Evolutionary conservation across 192 early-diverging fungal species (phyloP), one percentile per base, ranked within the genome.

Genomic region (Gorgonomyces haynaldii): DNA sequence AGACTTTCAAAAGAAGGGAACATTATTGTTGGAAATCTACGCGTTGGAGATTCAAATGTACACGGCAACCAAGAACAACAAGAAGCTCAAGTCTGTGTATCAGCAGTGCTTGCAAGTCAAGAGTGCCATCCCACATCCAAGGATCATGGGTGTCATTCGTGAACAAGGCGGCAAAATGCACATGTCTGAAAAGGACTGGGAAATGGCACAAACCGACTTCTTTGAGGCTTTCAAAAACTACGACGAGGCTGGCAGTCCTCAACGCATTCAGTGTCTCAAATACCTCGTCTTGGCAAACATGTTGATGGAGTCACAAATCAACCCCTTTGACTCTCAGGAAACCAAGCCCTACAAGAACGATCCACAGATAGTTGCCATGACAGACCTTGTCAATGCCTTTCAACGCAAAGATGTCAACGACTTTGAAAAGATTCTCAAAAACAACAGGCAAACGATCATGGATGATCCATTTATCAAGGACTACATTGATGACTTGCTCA

Each of bases 121-220:
- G 62, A 91, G 87, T 4, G 94, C 91, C 6, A 94, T 98, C 30
- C 88, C 94, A 3, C 90, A 92, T 55, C 94, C 94, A 34, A 72
- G 88, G 19, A 89, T 94, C 66, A 91, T 94, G 89, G 92, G 67
- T 27, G 81, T 92, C 20, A 95, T 98, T 59, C 81, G 86, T 36
- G 91, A 95, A 70, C 93, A 88, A 57, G 94, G 91, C 23, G 94
- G 94, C 19, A 98, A 95, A 54, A 92, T 98, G 88, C 85, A 90
- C 61, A 95, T 98, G 91, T 69, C 69, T 40, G 94, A 97, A 69
- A 75, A 85, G 62, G 77, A 86, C 47, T 98, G 94, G 94, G 78
- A 84, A 37, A 68, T 83, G 57, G 94, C 94, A 0, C 84, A 93
- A 58, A 73, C 82, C 2, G 89, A 91, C 54, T 94, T 98, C 54